Evolutionary conservation across 805 yeast species (phyloP).

Genomic region (Starmera dryadoides): DNA sequence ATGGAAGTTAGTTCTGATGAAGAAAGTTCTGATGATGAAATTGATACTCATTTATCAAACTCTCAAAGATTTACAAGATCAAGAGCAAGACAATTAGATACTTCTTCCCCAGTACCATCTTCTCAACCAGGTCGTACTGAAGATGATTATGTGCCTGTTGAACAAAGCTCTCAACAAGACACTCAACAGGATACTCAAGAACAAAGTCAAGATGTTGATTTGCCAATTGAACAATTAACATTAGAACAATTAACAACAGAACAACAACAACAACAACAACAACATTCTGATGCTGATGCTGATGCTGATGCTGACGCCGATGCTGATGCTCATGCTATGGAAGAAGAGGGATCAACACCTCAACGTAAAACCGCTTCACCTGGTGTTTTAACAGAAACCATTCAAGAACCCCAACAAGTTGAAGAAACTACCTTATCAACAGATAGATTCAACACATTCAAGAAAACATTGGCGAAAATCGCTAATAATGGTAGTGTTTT

Average conservation of each 20-base stretch:
- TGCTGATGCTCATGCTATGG: conserved; percentile 3
- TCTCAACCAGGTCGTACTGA: conserved; percentile 9
- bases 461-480: conserved; percentile 1
- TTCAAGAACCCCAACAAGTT: conserved; percentile 3
- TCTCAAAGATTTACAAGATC: not conserved
- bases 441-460: conserved; percentile 7
- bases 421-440: not conserved
- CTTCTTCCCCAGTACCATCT: conserved; percentile 4
- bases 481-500: not conserved
- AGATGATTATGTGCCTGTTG: conserved; percentile 10
- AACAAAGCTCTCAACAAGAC: conserved; percentile 1
- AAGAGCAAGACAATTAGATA: conserved; percentile 4
- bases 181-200: conserved; percentile 1
- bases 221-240: not conserved
- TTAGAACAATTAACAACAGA: not conserved
- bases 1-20: conserved; percentile 27
- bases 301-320: conserved; percentile 1
- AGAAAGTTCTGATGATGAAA: conserved; percentile 12
- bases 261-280: conserved; percentile 5
- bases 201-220: not conserved
- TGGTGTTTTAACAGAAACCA: not conserved
- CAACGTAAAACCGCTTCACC: conserved; percentile 1
- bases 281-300: conserved; percentile 2
- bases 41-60: conserved; percentile 3
- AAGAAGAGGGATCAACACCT: too few relatives aligned